Conservation (phyloP, 805 yeast species). For the Myxozyma mucilagina region DNA sequence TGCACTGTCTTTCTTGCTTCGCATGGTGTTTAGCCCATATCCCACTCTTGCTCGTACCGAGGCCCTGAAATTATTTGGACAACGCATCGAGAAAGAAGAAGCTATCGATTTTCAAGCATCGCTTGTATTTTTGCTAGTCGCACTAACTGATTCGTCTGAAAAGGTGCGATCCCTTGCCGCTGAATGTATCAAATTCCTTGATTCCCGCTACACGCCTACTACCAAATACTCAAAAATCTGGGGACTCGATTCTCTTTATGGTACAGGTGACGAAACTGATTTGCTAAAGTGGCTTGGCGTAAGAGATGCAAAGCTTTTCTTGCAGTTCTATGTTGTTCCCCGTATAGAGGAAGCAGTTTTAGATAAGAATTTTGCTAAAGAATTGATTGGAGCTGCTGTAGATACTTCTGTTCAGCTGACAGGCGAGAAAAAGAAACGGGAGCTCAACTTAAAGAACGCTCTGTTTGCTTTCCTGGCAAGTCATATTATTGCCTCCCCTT, state of each 20-base stretch:
- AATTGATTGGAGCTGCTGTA: conserved; percentile 15
- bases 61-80: conserved; percentile 37
- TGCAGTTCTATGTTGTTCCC: conserved; percentile 44
- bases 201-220: conserved; percentile 29
- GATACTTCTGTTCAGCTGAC: conserved; percentile 37
- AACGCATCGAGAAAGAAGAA: conserved; percentile 20
- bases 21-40: conserved; percentile 40
- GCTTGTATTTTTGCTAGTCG: conserved; percentile 39
- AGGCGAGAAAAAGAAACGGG: conserved; percentile 30
- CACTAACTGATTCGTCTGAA: conserved; percentile 40
- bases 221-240: conserved; percentile 35
- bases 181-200: conserved; percentile 31
- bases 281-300: conserved; percentile 59
- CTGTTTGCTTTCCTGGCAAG: conserved; percentile 65
- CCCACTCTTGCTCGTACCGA: conserved; percentile 42
- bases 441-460: conserved; percentile 41
- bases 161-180: conserved; percentile 40
- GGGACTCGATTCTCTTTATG: conserved; percentile 53
- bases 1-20: conserved; percentile 38
- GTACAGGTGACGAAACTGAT: conserved; percentile 46
- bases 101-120: conserved; percentile 41
- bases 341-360: conserved; percentile 48
- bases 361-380: conserved; percentile 50
- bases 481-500: conserved; percentile 56
- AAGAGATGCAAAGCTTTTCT: conserved; percentile 57